Evolutionary conservation across 2,329 filamentous ascomycete genomes (phyloP), one percentile per base, ranked within the genome.

Genomic region (Zymoseptoria passerinii): DNA sequence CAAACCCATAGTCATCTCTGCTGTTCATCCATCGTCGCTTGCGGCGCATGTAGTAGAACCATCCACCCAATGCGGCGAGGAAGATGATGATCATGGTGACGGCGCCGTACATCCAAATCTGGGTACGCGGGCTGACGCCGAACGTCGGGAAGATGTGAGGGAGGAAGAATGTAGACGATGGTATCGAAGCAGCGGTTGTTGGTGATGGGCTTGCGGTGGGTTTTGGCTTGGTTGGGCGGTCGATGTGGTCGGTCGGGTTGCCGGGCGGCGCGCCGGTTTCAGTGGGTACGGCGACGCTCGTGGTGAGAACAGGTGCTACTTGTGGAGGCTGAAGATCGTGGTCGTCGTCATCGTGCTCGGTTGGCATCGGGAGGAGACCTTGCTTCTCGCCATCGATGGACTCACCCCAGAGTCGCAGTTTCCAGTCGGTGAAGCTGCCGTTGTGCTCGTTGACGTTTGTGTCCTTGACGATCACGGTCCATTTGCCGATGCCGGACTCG

Each of bases 371-470:
- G 16, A 95, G 83, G 4, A 88, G 79, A 7, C 76, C 81, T 55
- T 92, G 87, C 70, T 88, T 89, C 53, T 81, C 78, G 40, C 84
- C 81, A 70, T 97, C 89, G 65, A 90, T 89, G 60, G 83, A 81
- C 73, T 96, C 92, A 61, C 94, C 94, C 90, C 91, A 99, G 3
- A 99, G 82, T 71, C 92, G 95, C 59, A 99, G 79, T 68, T 89
- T 89, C 90, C 92, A 99, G 75, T 99, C 92, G 52, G 85, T 81
- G 68, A 97, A 95, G 8, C 78, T 85, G 64, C 94, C 94, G 5
- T 78, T 84, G 72, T 87, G 78, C 4, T 87, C 81, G 71, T 99
- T 96, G 60, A 87, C 81, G 18, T 83, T 78, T 19, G 87, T 88
- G 71, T 99, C 94, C 68, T 91, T 94, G 68, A 97, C 84, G 54